These are phyloP conservation scores for Candida berthetii DNA, from an alignment of 805 yeast genomes.

Conservation along the genomic window DNA sequence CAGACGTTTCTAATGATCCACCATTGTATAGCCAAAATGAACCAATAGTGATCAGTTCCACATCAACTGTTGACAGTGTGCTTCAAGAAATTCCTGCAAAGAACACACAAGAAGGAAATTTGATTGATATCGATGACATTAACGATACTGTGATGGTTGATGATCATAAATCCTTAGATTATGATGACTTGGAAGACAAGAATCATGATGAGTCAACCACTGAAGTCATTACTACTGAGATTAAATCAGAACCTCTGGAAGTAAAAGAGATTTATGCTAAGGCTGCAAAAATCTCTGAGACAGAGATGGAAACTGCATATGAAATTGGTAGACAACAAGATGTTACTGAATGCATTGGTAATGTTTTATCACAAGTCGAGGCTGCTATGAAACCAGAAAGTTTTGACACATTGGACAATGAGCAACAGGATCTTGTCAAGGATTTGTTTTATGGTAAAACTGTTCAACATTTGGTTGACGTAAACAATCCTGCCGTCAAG, in stretches of 20 bases:
- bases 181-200: slow-evolving; percentile 3
- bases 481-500: slow-evolving; percentile 24
- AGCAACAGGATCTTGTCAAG: slow-evolving; percentile 79
- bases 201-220: not conserved
- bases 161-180: too few species aligned
- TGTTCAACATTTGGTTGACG: slow-evolving; percentile 65
- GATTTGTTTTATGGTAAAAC: slow-evolving; percentile 81
- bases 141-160: slow-evolving; percentile 1
- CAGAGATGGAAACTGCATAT: slow-evolving; percentile 67
- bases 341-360: slow-evolving; percentile 95
- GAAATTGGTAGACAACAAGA: slow-evolving; percentile 93
- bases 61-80: slow-evolving; percentile 11
- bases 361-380: slow-evolving; percentile 86
- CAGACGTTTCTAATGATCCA: not conserved
- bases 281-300: slow-evolving; percentile 33
- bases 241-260: slow-evolving; percentile 5
- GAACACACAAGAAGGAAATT: slow-evolving; percentile 1
- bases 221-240: slow-evolving; percentile 3
- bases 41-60: slow-evolving; percentile 14
- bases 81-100: too few species aligned
- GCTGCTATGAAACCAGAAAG: slow-evolving; percentile 70
- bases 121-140: not conserved
- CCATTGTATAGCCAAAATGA: slow-evolving; percentile 6
- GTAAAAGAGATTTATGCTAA: slow-evolving; percentile 9
- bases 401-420: slow-evolving; percentile 62